Base-by-base conservation (phyloP, 208 protist genomes). In the Plasmodiophora brassicae region DNA sequence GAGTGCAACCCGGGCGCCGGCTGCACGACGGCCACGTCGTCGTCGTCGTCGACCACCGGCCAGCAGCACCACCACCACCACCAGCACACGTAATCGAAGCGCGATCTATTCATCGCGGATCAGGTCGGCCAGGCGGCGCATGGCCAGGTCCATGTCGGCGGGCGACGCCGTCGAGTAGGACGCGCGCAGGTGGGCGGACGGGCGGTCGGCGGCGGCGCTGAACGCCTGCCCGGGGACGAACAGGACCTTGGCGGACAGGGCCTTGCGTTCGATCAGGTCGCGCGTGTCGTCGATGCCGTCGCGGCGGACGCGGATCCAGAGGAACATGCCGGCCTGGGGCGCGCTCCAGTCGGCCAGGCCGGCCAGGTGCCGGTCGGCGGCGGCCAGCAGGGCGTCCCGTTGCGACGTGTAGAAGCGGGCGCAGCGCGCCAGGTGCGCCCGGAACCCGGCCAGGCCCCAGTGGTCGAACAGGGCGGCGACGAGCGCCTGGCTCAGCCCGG, bases 241-340 rank as follows among this genome's bases (percentile, higher is more conserved):
- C 45, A 86, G 28, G 25, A 86, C 84, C n/a, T 86, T 53, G 14
- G 45, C 50, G 14, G 28, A 8, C 1, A 86, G 28, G 10, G 84
- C 84, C 1, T 57, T 53, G 28, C 43, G 10, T 44, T 71, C 45
- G 45, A 71, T 65, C 45, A 86, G 50, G 14, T 5, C 20, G 10
- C 36, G 28, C 35, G 45, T 86, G 28, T 86, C 84, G 10, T 28
- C 10, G 28, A 86, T 36, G 14, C 50, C 50, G n/a, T 78, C 41
- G n/a, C n/a, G n/a, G 14, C 20, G 65, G 14, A 86, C 28, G 10
- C n/a, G 5, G 14, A 86, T 71, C 84, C 84, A 86, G 50, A 71
- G 50, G n/a, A 86, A 86, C 84, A 86, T 86, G 84, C 84, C 84
- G 1, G 84, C 84, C 25, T 53, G 28, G 84, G 84, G 84, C 1